Evolutionary conservation across 179 eudicot genomes (phyloP), one percentile per base, ranked within the genome.

Genomic region (Silene vulgaris): DNA sequence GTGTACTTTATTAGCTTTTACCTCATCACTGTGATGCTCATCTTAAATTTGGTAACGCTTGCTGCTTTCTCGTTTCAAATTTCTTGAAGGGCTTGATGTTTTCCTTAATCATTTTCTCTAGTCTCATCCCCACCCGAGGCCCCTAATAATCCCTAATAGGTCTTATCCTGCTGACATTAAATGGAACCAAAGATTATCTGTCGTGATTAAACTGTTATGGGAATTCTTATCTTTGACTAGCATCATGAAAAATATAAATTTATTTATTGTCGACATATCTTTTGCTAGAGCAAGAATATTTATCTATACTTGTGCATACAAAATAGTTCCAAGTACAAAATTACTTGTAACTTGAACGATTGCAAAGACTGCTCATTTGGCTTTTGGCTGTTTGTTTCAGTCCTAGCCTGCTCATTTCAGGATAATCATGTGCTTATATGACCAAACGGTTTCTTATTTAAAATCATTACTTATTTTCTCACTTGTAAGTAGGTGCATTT

Each of bases 1-100:
- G 79, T 77, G 35, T 95, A 92, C 87, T 95, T 95, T 72, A 28
- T 90, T 80, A 95, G 99, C 87, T 95, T 88, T 84, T 95, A 95
- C 89, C 87, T 95, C 37, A 83, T 95, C 78, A 83, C 97, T 3
- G 85, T 92, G 76, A 70, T 95, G 81, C 84, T 92, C 65, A 93
- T 95, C 62, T 84, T 95, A 78, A 95, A 90, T 80, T 87, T 95
- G 99, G 99, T 93, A 79, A 90, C 93, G 57, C 72, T 77, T 29
- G 30, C 11, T 73, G 20, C 43, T 73, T 81, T 65, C 65, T 32
- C 50, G n/a, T 12, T 17, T 17, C 3, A n/a, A 68, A 19, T 35
- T 70, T 19, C 29, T 13, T 28, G 35, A 78, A 19, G 26, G 37
- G 67, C 28, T 67, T 28, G 23, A 40, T 60, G 19, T 13, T 14